Conservation (phyloP, 441 rosid species). For the Erodium moschatum region DNA sequence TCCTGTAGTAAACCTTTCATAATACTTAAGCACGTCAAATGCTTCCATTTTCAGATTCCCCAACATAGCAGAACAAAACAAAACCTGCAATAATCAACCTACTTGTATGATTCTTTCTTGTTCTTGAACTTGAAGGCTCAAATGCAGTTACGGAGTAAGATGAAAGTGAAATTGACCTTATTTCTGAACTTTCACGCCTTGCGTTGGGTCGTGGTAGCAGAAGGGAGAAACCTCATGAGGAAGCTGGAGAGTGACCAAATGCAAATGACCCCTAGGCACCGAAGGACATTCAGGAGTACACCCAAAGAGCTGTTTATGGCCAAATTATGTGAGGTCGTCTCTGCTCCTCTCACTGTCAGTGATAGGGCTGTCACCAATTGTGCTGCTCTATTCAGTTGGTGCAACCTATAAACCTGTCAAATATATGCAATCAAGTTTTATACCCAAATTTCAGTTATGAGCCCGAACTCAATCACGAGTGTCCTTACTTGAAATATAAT, state of each 20-base stretch:
- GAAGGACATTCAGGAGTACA: slow-evolving; percentile 75
- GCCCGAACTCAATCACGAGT: not conserved
- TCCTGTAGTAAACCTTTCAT: slow-evolving; percentile 20
- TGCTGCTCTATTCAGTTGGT: slow-evolving; percentile 91
- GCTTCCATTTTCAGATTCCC: slow-evolving; percentile 11
- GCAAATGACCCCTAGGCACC: slow-evolving; percentile 76
- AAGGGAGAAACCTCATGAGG: slow-evolving; percentile 61
- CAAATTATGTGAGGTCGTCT: slow-evolving; percentile 68
- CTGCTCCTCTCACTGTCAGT: slow-evolving; percentile 83
- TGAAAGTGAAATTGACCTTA: slow-evolving; percentile 13
- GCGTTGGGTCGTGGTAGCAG: slow-evolving; percentile 28
- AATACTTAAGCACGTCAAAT: not conserved
- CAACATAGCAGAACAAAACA: slow-evolving; percentile 13
- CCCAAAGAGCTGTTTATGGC: slow-evolving; percentile 79
- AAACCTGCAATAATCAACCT: not conserved
- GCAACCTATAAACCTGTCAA: slow-evolving; percentile 83
- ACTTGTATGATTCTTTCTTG: not conserved
- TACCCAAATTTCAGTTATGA: too few species aligned
- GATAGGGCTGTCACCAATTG: slow-evolving; percentile 88
- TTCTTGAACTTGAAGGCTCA: slow-evolving; percentile 15
- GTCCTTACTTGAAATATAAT: slow-evolving; percentile 73
- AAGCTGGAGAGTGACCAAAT: slow-evolving; percentile 96
- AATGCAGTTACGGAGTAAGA: slow-evolving; percentile 8
- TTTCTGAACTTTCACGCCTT: slow-evolving; percentile 21
- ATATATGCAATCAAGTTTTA: not conserved